Evolutionary conservation across 2,329 filamentous ascomycete species (phyloP).

Genomic region (Fusarium agapanthi): DNA sequence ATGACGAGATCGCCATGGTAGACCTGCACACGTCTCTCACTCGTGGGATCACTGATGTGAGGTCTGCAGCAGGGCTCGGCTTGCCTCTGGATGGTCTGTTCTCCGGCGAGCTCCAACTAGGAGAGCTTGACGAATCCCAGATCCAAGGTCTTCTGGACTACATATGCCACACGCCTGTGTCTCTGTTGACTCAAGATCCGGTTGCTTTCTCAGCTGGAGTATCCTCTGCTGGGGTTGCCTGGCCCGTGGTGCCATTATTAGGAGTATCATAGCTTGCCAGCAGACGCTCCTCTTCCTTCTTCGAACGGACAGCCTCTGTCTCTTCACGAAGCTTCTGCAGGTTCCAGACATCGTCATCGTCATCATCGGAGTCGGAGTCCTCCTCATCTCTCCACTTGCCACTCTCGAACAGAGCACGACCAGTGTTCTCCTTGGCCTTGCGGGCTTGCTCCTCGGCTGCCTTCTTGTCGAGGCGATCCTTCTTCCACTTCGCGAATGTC

Average conservation of each 20-base stretch:
- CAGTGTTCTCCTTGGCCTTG: conserved; percentile 93
- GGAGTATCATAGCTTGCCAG: conserved; percentile 44
- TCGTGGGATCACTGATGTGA: conserved; percentile 26
- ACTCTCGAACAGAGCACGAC: conserved; percentile 93
- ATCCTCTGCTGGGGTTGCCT: conserved; percentile 24
- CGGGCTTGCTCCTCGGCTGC: conserved; percentile 90
- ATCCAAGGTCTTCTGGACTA: conserved; percentile 37
- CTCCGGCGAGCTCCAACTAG: conserved; percentile 35
- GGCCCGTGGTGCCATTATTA: conserved; percentile 11
- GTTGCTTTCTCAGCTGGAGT: conserved; percentile 33
- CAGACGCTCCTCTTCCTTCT: conserved; percentile 80
- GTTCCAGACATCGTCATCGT: conserved; percentile 75
- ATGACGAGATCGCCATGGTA: conserved; percentile 41
- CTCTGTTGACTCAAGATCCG: conserved; percentile 36
- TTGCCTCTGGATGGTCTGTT: conserved; percentile 43
- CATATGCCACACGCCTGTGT: conserved; percentile 24
- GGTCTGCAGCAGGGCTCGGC: conserved; percentile 43
- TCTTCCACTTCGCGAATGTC: conserved; percentile 96
- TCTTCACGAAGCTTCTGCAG: conserved; percentile 83
- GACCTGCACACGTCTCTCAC: conserved; percentile 39
- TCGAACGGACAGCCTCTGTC: conserved; percentile 78
- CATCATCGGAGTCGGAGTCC: conserved; percentile 68
- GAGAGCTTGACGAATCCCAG: conserved; percentile 39
- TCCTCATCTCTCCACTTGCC: conserved; percentile 85
- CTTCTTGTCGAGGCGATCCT: conserved; percentile 93